Conservation (phyloP, 345 rosid species). For the Lagerstroemia speciosa region DNA sequence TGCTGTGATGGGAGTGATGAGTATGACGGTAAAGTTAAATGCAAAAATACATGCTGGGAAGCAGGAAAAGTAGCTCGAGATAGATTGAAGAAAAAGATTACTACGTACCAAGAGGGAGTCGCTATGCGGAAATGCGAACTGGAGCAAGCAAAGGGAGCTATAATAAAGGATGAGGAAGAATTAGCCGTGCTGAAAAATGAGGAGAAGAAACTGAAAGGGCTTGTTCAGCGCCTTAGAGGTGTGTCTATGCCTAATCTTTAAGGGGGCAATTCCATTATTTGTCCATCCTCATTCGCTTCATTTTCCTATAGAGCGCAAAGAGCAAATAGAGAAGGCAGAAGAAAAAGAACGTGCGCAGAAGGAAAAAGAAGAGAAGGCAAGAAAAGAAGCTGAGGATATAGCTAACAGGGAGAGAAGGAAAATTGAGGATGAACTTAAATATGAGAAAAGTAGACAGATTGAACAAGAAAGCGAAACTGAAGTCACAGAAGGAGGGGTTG, state of each 20-base stretch:
- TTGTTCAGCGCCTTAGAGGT: slow-evolving; percentile 84
- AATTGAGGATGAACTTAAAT: slow-evolving; percentile 27
- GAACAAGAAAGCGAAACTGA: slow-evolving; percentile 22
- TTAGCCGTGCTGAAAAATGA: slow-evolving; percentile 55
- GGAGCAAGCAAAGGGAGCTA: slow-evolving; percentile 46
- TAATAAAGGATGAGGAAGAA: slow-evolving; percentile 68
- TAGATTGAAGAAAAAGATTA: slow-evolving; percentile 58
- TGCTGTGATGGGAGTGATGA: slow-evolving; percentile 99
- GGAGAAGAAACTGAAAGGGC: slow-evolving; percentile 65
- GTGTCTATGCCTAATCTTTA: neutral
- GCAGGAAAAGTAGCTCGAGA: slow-evolving; percentile 82
- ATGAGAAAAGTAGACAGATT: slow-evolving; percentile 25
- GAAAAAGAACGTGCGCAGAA: slow-evolving; percentile 60
- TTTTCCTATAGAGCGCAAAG: slow-evolving; percentile 55
- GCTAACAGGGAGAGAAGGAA: slow-evolving; percentile 28
- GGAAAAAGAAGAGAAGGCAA: slow-evolving; percentile 71
- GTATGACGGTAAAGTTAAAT: slow-evolving; percentile 62
- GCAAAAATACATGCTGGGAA: slow-evolving; percentile 85
- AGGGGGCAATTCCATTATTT: neutral
- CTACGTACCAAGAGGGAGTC: slow-evolving; percentile 57
- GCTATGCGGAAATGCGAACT: slow-evolving; percentile 39
- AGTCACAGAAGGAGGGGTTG: no score
- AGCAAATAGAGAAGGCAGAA: slow-evolving; percentile 77
- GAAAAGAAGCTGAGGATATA: slow-evolving; percentile 62
- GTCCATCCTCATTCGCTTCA: slow-evolving; percentile 10